phyloP scores from a whole-genome alignment of 371 early-diverging fungal species.

The Mortierella sp. region DNA sequence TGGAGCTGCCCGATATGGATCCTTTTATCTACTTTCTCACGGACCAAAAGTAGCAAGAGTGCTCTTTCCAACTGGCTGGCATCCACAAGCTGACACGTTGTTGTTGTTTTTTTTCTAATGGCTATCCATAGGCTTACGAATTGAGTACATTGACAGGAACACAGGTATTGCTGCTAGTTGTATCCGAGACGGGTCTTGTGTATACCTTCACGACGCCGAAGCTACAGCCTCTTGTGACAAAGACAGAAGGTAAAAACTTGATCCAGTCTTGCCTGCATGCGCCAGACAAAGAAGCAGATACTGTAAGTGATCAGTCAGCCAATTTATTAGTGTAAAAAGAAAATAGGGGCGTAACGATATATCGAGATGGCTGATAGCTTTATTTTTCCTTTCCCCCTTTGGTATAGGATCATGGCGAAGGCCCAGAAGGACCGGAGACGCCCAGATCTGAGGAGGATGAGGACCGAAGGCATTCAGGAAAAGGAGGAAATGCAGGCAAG shows the following conservation, averaged over 20 bases:
- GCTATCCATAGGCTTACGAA: constrained; percentile 86
- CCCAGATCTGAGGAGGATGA: too few relatives aligned
- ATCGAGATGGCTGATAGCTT: too few relatives aligned
- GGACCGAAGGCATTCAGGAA: too few relatives aligned
- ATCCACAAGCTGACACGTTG: background rate
- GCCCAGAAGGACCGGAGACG: too few relatives aligned
- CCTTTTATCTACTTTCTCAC: background rate
- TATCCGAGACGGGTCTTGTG: constrained; percentile 98
- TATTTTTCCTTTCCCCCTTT: too few relatives aligned
- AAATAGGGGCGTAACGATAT: too few relatives aligned
- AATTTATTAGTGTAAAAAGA: too few relatives aligned
- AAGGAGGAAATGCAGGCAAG: too few relatives aligned
- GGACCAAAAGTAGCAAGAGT: background rate
- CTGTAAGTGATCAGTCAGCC: constrained; percentile 15
- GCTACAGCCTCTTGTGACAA: constrained; percentile 94
- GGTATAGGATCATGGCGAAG: too few relatives aligned
- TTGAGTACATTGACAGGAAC: constrained; percentile 97
- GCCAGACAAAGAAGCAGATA: constrained; percentile 68
- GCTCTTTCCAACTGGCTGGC: background rate
- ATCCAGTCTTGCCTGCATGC: constrained; percentile 96
- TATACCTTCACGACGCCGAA: constrained; percentile 99
- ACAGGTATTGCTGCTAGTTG: constrained; percentile 95
- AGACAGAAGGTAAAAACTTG: constrained; percentile 93
- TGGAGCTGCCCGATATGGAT: background rate
- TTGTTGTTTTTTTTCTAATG: background rate